phyloP scores from a whole-genome alignment of 1,284 basidiomycete genomes.

The Cryptococcus sp. region DNA sequence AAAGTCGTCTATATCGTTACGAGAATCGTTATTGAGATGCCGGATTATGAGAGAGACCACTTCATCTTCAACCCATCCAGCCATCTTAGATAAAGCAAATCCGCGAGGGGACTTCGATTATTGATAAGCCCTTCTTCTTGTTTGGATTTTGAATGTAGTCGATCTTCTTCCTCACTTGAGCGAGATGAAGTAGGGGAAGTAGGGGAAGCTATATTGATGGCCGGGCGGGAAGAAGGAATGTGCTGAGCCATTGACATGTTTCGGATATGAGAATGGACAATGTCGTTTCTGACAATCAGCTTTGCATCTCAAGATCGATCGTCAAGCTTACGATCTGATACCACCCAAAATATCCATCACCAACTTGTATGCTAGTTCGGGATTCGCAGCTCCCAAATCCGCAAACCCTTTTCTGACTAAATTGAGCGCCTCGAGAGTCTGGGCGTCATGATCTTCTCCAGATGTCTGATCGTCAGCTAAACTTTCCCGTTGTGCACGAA shows the following conservation, averaged over 20 bases:
- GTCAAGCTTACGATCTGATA: slow-evolving; percentile 71
- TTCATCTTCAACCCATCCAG: slow-evolving; percentile 82
- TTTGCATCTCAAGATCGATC: background rate
- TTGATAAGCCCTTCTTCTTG: slow-evolving; percentile 22
- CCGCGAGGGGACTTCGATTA: slow-evolving; percentile 68
- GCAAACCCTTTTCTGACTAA: slow-evolving; percentile 85
- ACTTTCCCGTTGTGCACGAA: background rate
- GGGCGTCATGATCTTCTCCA: slow-evolving; percentile 75
- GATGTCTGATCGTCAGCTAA: slow-evolving; percentile 55
- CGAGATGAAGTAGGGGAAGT: slow-evolving; percentile 1
- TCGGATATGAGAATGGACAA: slow-evolving; percentile 35
- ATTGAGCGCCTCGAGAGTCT: slow-evolving; percentile 80
- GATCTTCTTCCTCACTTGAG: slow-evolving; percentile 1
- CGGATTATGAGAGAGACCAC: slow-evolving; percentile 57
- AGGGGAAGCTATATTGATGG: background rate
- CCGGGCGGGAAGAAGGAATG: slow-evolving; percentile 5
- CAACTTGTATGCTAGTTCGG: slow-evolving; percentile 76
- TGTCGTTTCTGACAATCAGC: slow-evolving; percentile 23
- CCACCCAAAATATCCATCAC: slow-evolving; percentile 84
- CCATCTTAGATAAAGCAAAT: slow-evolving; percentile 93
- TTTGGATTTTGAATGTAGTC: slow-evolving; percentile 5
- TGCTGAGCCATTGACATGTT: slow-evolving; percentile 32
- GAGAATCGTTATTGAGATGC: background rate
- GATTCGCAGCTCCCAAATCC: slow-evolving; percentile 73
- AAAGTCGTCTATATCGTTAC: background rate